Base-by-base conservation (phyloP, 2,329 filamentous ascomycete species). In the Exophiala viscosa region DNA sequence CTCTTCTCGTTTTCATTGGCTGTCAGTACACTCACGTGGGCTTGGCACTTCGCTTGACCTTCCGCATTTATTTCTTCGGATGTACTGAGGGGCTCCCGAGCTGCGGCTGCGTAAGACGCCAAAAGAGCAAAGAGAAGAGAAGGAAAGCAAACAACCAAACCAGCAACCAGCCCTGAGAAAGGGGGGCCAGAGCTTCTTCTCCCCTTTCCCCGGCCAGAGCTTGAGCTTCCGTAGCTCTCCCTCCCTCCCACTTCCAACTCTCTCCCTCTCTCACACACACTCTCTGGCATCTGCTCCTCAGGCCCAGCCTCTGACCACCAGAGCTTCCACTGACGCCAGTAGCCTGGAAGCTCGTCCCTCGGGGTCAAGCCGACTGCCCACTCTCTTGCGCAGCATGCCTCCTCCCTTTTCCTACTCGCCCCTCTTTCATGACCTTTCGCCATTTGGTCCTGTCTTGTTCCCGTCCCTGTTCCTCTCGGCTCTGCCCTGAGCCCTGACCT, bases 401-500 rank as follows among this genome's bases (percentile, higher is more conserved):
- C 42, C 33, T 28, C 42, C 42, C 31, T 50, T 40, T 50, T 47
- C 45, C 41, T 47, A 55, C 36, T 43, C 45, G 43, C 51, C 45
- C 52, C 48, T 42, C 45, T 38, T 38, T 42, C 41, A 28, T 33
- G 28, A 23, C 35, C 4, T 48, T 17, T 42, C 41, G 40, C 23
- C 3, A 28, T 28, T 34, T 46, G 34, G 11, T 39, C 15, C 3
- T n/a, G n/a, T n/a, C n/a, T n/a, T n/a, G 17, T 38, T 15, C 41
- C 10, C 39, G 40, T 23, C 49, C 34, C 40, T 33, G 33, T 47
- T 23, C 45, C 40, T 56, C 42, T 17, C 40, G 45, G 42, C 46
- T 52, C 36, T 45, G 28, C 32, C 41, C 38, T 42, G 20, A 23
- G 18, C 33, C 48, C 48, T 38, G 34, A 51, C 56, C 56, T 59